These are phyloP conservation scores for Dryas integrifolia DNA, from an alignment of 331 rosid species.

Conservation along the genomic window DNA sequence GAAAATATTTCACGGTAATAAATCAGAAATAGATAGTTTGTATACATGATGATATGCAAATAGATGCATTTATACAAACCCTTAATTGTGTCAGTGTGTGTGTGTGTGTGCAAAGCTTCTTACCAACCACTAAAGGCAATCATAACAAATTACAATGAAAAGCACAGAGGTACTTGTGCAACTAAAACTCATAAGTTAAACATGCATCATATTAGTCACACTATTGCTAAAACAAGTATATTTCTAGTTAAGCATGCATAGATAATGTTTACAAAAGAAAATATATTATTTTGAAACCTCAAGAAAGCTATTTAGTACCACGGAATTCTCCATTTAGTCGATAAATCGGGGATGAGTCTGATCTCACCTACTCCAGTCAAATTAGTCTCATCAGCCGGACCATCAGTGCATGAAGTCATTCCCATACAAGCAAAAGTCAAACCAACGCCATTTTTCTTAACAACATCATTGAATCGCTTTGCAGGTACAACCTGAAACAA, in stretches of 20 bases:
- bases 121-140: neutral
- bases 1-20: neutral
- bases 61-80: neutral
- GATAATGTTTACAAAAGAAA: neutral
- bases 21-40: too few relatives aligned
- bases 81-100: neutral
- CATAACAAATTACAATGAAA: neutral
- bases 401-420: constrained; percentile 59
- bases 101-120: neutral
- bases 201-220: neutral
- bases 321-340: constrained; percentile 63
- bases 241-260: neutral
- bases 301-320: constrained; percentile 47
- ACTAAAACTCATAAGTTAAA: neutral
- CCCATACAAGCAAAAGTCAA: constrained; percentile 62
- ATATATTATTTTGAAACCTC: neutral
- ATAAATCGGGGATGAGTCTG: constrained; percentile 79
- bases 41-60: too few relatives aligned
- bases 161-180: neutral
- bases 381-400: constrained; percentile 67
- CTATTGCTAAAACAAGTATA: neutral
- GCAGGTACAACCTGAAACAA: constrained; percentile 68
- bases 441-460: constrained; percentile 60
- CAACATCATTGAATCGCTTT: constrained; percentile 62
- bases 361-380: constrained; percentile 74